phyloP scores from a whole-genome alignment of 75 land plant species.

The Cunninghamia lanceolata region DNA sequence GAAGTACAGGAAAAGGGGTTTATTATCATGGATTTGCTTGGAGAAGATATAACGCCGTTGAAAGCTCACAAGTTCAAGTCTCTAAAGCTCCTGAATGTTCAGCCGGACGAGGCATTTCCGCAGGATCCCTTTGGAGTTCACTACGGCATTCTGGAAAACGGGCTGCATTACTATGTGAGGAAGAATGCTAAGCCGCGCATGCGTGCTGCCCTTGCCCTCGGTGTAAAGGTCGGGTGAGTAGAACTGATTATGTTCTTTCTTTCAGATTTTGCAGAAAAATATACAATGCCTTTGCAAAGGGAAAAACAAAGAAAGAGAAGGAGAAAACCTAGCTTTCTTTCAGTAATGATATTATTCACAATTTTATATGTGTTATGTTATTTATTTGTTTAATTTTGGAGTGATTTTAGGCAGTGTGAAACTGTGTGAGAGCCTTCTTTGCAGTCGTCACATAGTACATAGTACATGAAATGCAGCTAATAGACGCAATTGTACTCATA shows the following conservation, averaged over 20 bases:
- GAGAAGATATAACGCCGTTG: slow-evolving; percentile 26
- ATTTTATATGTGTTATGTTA: not conserved
- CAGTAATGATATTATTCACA: not conserved
- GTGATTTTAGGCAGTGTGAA: too few relatives aligned
- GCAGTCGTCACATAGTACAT: too few relatives aligned
- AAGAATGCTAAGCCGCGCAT: slow-evolving; percentile 84
- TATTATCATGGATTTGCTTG: slow-evolving; percentile 46
- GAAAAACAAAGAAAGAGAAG: not conserved
- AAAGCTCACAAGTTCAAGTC: slow-evolving; percentile 68
- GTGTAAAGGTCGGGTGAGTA: slow-evolving; percentile 86
- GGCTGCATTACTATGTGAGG: slow-evolving; percentile 85
- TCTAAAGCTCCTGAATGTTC: slow-evolving; percentile 63
- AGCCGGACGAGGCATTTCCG: slow-evolving; percentile 40
- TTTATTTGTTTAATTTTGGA: too few relatives aligned
- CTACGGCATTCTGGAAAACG: slow-evolving; percentile 86
- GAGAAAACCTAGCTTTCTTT: too few relatives aligned
- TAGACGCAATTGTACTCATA: too few relatives aligned
- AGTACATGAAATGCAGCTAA: too few relatives aligned
- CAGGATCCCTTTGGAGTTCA: slow-evolving; percentile 71
- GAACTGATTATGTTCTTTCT: not conserved
- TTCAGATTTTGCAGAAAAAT: slow-evolving; percentile 8
- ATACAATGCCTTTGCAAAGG: not conserved
- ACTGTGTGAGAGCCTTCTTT: too few relatives aligned
- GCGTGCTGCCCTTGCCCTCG: slow-evolving; percentile 97
- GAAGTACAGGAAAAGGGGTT: not conserved